Base-by-base conservation (phyloP, 768 basidiomycete species). In the Solioccasus polychromus region DNA sequence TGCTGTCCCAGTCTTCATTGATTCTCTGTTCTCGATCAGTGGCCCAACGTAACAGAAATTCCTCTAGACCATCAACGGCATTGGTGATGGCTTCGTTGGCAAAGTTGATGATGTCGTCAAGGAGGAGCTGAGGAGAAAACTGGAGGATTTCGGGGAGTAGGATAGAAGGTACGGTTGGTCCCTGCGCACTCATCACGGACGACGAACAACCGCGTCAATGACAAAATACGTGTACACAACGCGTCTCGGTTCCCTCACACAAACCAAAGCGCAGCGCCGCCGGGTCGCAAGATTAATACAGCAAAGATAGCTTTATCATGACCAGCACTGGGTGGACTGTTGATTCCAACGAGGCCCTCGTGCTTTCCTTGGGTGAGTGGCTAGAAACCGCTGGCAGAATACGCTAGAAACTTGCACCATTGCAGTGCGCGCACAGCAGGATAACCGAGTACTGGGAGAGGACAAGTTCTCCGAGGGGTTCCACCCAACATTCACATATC, bases 401-500 rank as follows among this genome's bases (percentile, higher is more conserved):
- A 39, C 25, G 17, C 44, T 42, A 20, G 15, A 34, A 40, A 45
- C 31, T 28, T 35, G 23, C 43, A 15, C 28, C 3, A 15, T 17
- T 42, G 20, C 55, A 92, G 92, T 87, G 10, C 81, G 88, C 50
- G 75, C 85, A n/a, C 62, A 70, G 41, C 75, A 78, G 47, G 90
- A 91, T 67, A 77, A 77, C 51, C 74, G 79, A 43, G 64, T 61
- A 3, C 72, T 85, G 14, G 70, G 66, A 48, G 74, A 77, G 11
- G 72, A 79, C 23, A 85, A 88, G 56, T 65, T 71, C 12, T 83
- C 77, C 48, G 76, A 79, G 48, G 69, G 73, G 17, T 97, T 96
- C 67, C 77, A 87, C 49, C 95, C 95, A 2, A 70, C 74, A 4
- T 99, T 98, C 71, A 97, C 95, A 1, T 99, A 99, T 68, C 93